A percentile compares a stretch with the other conserved stretches of the same genome.
phyloP scores from a whole-genome alignment of 163 green algal genomes.

The Prototheca stagnorum region DNA sequence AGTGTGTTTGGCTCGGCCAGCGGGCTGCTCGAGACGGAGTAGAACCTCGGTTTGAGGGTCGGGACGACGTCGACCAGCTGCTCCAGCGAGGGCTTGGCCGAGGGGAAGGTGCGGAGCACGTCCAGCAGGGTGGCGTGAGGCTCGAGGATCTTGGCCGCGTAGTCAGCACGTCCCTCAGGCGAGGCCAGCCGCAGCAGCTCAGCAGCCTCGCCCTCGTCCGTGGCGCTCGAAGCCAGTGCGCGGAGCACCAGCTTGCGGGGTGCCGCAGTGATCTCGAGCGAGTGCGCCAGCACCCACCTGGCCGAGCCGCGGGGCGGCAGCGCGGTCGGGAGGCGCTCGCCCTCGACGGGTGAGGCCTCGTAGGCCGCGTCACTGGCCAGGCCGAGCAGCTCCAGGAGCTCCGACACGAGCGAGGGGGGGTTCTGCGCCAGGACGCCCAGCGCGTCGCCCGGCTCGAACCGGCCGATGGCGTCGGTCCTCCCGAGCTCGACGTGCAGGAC shows the following conservation, averaged over 20 bases:
- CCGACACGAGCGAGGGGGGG: constrained; percentile 36
- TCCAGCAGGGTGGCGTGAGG: constrained; percentile 21
- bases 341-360: constrained; percentile 9
- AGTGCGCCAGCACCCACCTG: constrained; percentile 28
- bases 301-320: constrained; percentile 41
- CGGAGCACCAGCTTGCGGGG: constrained; percentile 66
- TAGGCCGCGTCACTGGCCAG: constrained; percentile 37
- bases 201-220: constrained; percentile 30
- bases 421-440: constrained; percentile 62
- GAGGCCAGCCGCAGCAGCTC: constrained; percentile 35
- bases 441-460: constrained; percentile 47
- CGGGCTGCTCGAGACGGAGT: constrained; percentile 56
- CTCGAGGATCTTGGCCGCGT: constrained; percentile 10
- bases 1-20: background rate
- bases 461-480: constrained; percentile 37
- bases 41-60: constrained; percentile 63
- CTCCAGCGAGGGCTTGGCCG: constrained; percentile 48
- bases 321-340: constrained; percentile 23
- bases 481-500: constrained; percentile 42
- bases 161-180: constrained; percentile 26
- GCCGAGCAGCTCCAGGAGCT: constrained; percentile 44
- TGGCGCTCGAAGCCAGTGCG: constrained; percentile 65
- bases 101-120: constrained; percentile 37
- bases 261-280: constrained; percentile 57
- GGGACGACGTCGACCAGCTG: constrained; percentile 70